Percentiles rank a stretch among this genome's conserved stretches.
phyloP scores from a whole-genome alignment of 129 eudicot species.

The Silybum marianum region DNA sequence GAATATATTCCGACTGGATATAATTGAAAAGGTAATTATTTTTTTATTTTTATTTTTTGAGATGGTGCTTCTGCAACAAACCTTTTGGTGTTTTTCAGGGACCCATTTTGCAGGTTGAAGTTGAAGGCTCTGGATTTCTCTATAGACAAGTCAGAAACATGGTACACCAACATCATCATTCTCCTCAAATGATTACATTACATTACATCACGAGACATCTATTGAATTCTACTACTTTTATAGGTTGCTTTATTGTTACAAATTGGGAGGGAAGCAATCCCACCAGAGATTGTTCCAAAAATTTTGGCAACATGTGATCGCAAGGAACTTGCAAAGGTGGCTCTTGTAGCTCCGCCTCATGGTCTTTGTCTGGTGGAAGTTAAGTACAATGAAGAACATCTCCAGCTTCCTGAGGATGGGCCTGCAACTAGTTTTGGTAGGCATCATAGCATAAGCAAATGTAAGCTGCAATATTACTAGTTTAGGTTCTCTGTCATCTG shows the following conservation, averaged over 20 bases:
- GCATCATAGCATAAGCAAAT: conserved; percentile 65
- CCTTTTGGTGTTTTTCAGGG: conserved; percentile 48
- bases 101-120: conserved; percentile 75
- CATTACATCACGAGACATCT: neutral
- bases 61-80: neutral
- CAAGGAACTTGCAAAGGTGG: conserved; percentile 73
- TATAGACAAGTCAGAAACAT: conserved; percentile 91
- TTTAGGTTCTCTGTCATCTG: neutral
- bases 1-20: conserved; percentile 62
- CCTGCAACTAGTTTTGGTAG: conserved; percentile 78
- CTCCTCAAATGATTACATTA: neutral
- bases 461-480: conserved; percentile 64
- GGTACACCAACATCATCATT: conserved; percentile 41
- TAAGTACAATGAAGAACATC: conserved; percentile 71
- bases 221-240: neutral
- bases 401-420: conserved; percentile 51
- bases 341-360: conserved; percentile 74
- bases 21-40: conserved; percentile 64
- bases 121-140: conserved; percentile 91
- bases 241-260: conserved; percentile 89
- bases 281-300: conserved; percentile 64
- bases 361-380: conserved; percentile 65
- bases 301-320: conserved; percentile 76
- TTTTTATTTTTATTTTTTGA: too few relatives aligned
- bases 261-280: conserved; percentile 86